These are phyloP conservation scores for Acacia pycnantha DNA, from an alignment of 331 rosid genomes.

Conservation along the genomic window DNA sequence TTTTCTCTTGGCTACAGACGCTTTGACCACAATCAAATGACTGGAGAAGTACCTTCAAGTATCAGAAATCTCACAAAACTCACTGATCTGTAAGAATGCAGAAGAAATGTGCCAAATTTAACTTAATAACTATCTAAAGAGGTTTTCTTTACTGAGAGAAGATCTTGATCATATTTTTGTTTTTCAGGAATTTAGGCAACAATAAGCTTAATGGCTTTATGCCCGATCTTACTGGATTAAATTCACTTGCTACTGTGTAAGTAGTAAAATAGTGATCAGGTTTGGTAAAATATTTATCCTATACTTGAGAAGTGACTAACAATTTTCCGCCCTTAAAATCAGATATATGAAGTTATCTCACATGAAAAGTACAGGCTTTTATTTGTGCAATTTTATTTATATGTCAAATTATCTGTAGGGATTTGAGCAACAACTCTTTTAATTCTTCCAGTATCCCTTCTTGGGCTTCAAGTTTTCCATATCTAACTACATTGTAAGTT, in stretches of 20 bases:
- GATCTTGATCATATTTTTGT: background rate
- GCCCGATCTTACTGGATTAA: constrained; percentile 40
- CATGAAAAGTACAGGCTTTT: background rate
- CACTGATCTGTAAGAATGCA: constrained; percentile 37
- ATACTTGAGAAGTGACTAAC: background rate
- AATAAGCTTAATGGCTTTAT: constrained; percentile 41
- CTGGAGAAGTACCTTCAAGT: constrained; percentile 37
- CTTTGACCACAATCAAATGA: constrained; percentile 36
- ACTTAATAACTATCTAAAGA: background rate
- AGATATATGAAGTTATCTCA: background rate
- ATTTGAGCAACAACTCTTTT: constrained; percentile 54
- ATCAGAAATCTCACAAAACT: constrained; percentile 30
- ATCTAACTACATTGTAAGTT: constrained; percentile 49
- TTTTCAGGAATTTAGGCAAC: constrained; percentile 44
- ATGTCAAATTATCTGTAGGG: constrained; percentile 34
- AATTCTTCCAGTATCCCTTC: constrained; percentile 29
- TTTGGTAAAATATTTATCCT: background rate
- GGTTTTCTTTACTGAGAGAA: background rate
- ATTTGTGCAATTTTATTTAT: background rate
- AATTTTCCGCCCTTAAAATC: background rate
- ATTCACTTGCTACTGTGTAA: constrained; percentile 36
- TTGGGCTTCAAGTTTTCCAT: constrained; percentile 36
- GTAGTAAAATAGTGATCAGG: constrained; percentile 1
- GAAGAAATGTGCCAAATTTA: background rate
- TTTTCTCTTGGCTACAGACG: constrained; percentile 34